phyloP scores from a whole-genome alignment of 352 stramenopile species.

The Phytophthora uliginosa region DNA sequence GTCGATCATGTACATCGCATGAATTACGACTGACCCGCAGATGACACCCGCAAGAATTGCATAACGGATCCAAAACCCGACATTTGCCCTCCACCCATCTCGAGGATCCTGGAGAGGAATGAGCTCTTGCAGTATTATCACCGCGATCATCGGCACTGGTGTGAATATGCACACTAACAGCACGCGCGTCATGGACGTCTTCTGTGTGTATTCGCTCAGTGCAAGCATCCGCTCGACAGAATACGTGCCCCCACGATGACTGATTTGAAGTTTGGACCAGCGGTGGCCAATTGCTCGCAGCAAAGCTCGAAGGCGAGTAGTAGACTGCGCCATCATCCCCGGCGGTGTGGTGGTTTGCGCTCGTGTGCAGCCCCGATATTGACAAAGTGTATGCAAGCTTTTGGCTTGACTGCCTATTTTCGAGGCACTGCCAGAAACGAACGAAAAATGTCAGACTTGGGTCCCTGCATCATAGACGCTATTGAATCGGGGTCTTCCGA shows the following conservation, averaged over 20 bases:
- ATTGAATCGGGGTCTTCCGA: background rate
- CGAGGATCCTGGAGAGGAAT: background rate
- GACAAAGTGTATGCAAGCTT: background rate
- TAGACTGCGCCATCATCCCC: background rate
- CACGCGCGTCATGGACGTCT: background rate
- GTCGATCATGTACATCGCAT: constrained; percentile 13
- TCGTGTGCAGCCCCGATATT: background rate
- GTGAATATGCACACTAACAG: background rate
- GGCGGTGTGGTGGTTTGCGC: background rate
- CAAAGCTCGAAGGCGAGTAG: background rate
- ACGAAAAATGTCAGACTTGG: background rate
- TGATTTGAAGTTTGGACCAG: constrained; percentile 19
- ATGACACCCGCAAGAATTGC: constrained; percentile 6
- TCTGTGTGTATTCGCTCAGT: constrained; percentile 24
- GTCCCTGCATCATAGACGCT: too few relatives aligned
- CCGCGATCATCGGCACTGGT: constrained; percentile 7
- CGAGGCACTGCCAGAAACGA: background rate
- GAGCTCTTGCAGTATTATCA: constrained; percentile 9
- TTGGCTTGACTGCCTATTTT: background rate
- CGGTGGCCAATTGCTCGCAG: background rate
- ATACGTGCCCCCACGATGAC: constrained; percentile 11
- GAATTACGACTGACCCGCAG: background rate
- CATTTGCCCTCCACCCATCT: background rate
- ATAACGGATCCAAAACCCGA: constrained; percentile 1
- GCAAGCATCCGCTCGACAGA: constrained; percentile 24